These are phyloP conservation scores for Septoria linicola DNA, from an alignment of 2,329 filamentous ascomycete species.

Conservation along the genomic window DNA sequence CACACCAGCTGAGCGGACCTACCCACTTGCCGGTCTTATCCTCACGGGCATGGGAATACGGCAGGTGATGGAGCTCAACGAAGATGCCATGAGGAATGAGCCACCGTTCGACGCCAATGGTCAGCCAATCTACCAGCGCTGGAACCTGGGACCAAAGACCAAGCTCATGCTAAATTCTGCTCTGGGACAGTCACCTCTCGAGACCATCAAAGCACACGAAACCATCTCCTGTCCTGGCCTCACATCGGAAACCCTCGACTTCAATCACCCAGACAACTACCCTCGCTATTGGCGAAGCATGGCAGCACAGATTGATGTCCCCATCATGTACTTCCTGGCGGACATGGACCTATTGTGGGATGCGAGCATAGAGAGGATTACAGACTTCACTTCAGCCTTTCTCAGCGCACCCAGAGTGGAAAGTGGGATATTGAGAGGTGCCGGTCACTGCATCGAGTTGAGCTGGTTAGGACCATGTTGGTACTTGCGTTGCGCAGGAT, in stretches of 20 bases:
- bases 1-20: conserved; percentile 3
- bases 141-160: conserved; percentile 16
- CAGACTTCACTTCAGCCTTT: conserved; percentile 14
- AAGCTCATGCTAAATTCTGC: conserved; percentile 19
- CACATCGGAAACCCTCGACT: conserved; percentile 12
- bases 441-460: conserved; percentile 17
- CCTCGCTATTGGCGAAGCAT: conserved; percentile 14
- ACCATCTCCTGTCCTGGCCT: conserved; percentile 16
- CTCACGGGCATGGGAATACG: conserved; percentile 14
- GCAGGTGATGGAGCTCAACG: conserved; percentile 13
- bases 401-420: conserved; percentile 13
- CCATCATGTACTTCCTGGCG: conserved; percentile 18
- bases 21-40: conserved; percentile 14
- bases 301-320: conserved; percentile 17
- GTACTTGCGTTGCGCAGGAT: conserved; percentile 18
- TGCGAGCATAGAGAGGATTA: conserved; percentile 3
- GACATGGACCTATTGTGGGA: conserved; percentile 16
- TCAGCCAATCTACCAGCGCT: conserved; percentile 14
- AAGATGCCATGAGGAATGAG: conserved; percentile 5
- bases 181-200: conserved; percentile 12
- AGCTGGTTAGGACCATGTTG: conserved; percentile 17
- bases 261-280: conserved; percentile 15
- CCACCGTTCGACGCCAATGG: conserved; percentile 11
- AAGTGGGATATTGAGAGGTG: conserved; percentile 15
- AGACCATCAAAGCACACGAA: conserved; percentile 18